Conservation (phyloP, 495 filamentous ascomycete species). For the Melanomma pulvis-pyrius region DNA sequence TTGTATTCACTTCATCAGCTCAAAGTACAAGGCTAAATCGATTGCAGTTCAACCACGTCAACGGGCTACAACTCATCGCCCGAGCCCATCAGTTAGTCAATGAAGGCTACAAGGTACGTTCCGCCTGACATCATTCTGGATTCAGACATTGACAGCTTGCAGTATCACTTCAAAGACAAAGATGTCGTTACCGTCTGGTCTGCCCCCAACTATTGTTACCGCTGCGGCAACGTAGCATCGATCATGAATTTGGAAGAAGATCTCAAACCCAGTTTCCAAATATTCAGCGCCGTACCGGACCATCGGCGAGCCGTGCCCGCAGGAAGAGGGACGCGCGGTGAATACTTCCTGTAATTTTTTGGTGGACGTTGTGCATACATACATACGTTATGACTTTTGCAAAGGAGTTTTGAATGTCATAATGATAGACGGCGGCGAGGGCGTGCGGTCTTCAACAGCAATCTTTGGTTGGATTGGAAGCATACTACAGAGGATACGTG, state of each 20-base stretch:
- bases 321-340: constrained; percentile 76
- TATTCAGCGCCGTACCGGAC: constrained; percentile 93
- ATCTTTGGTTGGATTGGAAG: neutral
- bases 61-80: constrained; percentile 90
- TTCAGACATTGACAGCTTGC: neutral
- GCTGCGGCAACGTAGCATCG: constrained; percentile 94
- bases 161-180: constrained; percentile 93
- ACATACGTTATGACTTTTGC: constrained; percentile 18
- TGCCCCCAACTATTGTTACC: constrained; percentile 98
- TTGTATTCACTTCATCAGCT: constrained; percentile 3
- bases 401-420: constrained; percentile 23
- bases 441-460: neutral
- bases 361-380: constrained; percentile 17
- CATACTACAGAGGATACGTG: neutral
- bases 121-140: neutral
- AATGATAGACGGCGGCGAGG: constrained; percentile 17
- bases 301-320: constrained; percentile 84
- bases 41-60: constrained; percentile 87
- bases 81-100: constrained; percentile 96
- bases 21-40: neutral
- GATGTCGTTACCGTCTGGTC: constrained; percentile 99
- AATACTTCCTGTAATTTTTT: constrained; percentile 83
- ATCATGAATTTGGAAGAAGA: constrained; percentile 93
- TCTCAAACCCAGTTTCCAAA: constrained; percentile 83
- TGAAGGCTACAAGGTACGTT: constrained; percentile 86